Evolutionary conservation across 1,139 yeast species (phyloP).

Genomic region (Sugiyamaella novakii): DNA sequence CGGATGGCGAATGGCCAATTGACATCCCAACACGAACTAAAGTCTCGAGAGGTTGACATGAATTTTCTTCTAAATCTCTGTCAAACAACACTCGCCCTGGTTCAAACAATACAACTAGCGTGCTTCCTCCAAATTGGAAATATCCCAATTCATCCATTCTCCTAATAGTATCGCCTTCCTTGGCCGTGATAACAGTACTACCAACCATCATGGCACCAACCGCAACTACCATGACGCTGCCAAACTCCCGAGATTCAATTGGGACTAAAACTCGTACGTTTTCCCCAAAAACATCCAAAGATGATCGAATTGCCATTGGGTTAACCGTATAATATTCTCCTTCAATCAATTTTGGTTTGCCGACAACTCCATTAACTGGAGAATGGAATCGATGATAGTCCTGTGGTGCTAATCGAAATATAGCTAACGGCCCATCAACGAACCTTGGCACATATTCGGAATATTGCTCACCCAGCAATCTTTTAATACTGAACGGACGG

Average conservation of each 20-base stretch:
- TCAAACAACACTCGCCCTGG: conserved; percentile 58
- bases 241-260: conserved; percentile 71
- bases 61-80: conserved; percentile 69
- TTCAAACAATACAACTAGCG: conserved; percentile 65
- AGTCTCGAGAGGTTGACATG: conserved; percentile 73
- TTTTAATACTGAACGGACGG: conserved; percentile 65
- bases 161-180: conserved; percentile 57
- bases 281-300: conserved; percentile 89
- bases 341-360: conserved; percentile 64
- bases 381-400: conserved; percentile 94
- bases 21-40: conserved; percentile 88
- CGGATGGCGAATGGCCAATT: conserved; percentile 69
- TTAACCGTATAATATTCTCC: conserved; percentile 97
- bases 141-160: conserved; percentile 89
- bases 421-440: conserved; percentile 64
- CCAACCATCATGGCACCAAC: conserved; percentile 99
- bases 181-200: conserved; percentile 72
- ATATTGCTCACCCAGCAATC: conserved; percentile 63
- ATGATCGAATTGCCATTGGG: conserved; percentile 93
- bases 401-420: conserved; percentile 92
- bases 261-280: conserved; percentile 80
- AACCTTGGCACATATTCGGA: conserved; percentile 52
- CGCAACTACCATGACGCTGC: conserved; percentile 73
- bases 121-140: conserved; percentile 95
- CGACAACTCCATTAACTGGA: conserved; percentile 76